These are phyloP conservation scores for Geranium brycei DNA, from an alignment of 345 rosid genomes.

Conservation along the genomic window DNA sequence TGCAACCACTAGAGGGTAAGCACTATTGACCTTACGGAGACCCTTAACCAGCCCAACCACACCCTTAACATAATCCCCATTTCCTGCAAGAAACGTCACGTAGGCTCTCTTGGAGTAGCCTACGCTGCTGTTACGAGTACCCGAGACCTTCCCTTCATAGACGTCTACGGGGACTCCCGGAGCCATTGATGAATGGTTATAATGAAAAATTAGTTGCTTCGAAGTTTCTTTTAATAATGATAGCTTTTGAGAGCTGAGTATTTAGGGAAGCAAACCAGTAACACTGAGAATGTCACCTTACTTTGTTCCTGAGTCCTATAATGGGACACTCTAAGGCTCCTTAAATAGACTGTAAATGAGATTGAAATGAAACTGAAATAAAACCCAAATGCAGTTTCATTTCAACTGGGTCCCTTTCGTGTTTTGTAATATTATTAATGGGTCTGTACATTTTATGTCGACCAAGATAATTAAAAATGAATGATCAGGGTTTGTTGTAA, in stretches of 20 bases:
- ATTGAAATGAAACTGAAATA: constrained; percentile 3
- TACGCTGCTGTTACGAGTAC: neutral
- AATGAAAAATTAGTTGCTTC: neutral
- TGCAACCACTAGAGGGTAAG: constrained; percentile 69
- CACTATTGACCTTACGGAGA: constrained; percentile 44
- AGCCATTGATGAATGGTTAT: constrained; percentile 17
- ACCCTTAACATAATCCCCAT: constrained; percentile 65
- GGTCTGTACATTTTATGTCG: neutral
- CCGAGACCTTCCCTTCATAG: constrained; percentile 20
- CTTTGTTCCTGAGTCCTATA: constrained; percentile 22
- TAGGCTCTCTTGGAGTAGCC: constrained; percentile 32
- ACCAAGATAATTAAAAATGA: constrained; percentile 5
- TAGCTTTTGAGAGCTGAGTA: constrained; percentile 2
- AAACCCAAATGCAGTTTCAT: constrained; percentile 16
- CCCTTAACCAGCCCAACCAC: constrained; percentile 78
- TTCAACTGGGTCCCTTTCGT: neutral
- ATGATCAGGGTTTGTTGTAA: constrained; percentile 14
- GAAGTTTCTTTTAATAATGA: neutral
- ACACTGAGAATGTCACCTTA: constrained; percentile 16
- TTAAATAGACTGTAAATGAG: constrained; percentile 15
- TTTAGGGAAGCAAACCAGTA: constrained; percentile 20
- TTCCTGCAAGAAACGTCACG: constrained; percentile 66
- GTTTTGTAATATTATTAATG: neutral
- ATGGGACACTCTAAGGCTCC: constrained; percentile 12
- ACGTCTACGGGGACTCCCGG: constrained; percentile 27